Conservation (phyloP, 1,139 yeast genomes). For the Komagataea norvegica region DNA sequence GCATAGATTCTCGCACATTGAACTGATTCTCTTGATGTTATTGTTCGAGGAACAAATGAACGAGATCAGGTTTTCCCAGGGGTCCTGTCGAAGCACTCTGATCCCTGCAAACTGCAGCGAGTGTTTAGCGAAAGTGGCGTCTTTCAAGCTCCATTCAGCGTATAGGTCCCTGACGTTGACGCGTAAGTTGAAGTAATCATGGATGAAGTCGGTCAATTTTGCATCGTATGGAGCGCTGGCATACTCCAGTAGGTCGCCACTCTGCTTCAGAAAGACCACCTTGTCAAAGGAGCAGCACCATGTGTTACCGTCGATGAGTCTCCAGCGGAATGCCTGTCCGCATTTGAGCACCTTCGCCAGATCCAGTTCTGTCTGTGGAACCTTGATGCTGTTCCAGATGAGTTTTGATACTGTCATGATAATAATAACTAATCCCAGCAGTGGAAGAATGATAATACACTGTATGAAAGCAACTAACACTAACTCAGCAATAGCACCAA, state of each 20-base stretch:
- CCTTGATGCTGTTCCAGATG: slow-evolving; percentile 19
- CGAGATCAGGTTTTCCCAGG: slow-evolving; percentile 90
- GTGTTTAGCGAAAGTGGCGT: slow-evolving; percentile 40
- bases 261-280: slow-evolving; percentile 51
- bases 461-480: too few species aligned
- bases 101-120: slow-evolving; percentile 56
- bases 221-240: slow-evolving; percentile 25
- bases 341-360: slow-evolving; percentile 73
- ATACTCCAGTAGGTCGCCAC: slow-evolving; percentile 25
- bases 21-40: slow-evolving; percentile 87
- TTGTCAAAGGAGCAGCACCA: slow-evolving; percentile 58
- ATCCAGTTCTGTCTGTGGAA: slow-evolving; percentile 43
- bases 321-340: slow-evolving; percentile 73
- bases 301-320: slow-evolving; percentile 46
- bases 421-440: too few species aligned
- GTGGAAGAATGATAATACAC: too few species aligned
- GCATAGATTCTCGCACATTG: slow-evolving; percentile 85
- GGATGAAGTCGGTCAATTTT: slow-evolving; percentile 36
- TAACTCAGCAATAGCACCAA: too few species aligned
- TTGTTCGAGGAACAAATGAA: slow-evolving; percentile 96
- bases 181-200: slow-evolving; percentile 67
- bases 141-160: slow-evolving; percentile 55
- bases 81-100: slow-evolving; percentile 84
- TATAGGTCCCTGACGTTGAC: slow-evolving; percentile 52
- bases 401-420: slow-evolving; percentile 3